These are phyloP conservation scores for Climacium dendroides DNA, from an alignment of 225 moss, liverwort and hornwort species.

Conservation along the genomic window DNA sequence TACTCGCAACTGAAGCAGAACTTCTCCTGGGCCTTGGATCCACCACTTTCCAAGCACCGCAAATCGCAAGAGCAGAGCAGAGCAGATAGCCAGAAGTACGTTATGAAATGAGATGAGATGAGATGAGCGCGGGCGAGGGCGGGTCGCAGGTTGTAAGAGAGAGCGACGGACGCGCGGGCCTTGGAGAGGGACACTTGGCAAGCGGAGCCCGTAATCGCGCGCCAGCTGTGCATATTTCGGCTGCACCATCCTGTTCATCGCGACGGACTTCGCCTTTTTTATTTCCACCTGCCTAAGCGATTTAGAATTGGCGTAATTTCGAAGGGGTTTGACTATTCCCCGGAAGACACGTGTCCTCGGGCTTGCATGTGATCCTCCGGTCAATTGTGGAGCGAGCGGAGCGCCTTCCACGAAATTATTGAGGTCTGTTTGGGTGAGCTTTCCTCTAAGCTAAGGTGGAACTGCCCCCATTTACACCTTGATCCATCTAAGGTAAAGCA, in stretches of 20 bases:
- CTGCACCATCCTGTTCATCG: neutral
- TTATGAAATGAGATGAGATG: neutral
- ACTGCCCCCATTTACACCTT: no score
- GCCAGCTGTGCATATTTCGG: neutral
- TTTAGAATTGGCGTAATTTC: neutral
- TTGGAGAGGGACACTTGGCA: slow-evolving; percentile 4
- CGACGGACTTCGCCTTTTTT: neutral
- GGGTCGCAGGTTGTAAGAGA: neutral
- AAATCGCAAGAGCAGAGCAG: neutral
- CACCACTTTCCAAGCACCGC: neutral
- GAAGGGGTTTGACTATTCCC: neutral
- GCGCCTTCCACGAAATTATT: neutral
- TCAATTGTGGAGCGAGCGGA: neutral
- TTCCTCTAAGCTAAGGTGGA: no score
- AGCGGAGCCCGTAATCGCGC: neutral
- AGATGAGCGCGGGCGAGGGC: neutral
- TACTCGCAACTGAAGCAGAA: neutral
- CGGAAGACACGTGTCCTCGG: neutral
- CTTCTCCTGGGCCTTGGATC: neutral
- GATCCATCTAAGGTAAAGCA: no score
- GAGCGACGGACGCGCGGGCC: neutral
- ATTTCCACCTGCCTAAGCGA: neutral
- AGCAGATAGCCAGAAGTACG: neutral
- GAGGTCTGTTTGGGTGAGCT: no score
- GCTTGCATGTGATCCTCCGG: neutral